Base-by-base conservation (phyloP, 2,329 filamentous ascomycete species). In the Fusarium circinatum region DNA sequence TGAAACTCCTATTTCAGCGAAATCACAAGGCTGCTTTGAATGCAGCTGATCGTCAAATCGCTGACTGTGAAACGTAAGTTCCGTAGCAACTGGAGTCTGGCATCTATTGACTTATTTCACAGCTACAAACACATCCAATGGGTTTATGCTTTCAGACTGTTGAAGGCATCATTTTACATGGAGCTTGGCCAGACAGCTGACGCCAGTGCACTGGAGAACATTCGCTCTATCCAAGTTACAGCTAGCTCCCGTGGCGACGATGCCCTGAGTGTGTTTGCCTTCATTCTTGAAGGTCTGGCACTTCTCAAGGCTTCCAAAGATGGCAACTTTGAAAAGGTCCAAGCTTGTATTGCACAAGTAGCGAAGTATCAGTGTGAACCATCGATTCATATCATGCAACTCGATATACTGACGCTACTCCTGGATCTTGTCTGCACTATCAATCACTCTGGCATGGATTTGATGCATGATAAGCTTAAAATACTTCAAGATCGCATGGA, bases 81-180 rank as follows among this genome's bases (percentile, higher is more conserved):
- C 30, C 20, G 38, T 39, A 28, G 20, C 26, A 42, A 28, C 24
- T 15, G 7, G 17, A n/a, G 45, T 45, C 8, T 44, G 26, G 28
- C 30, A 28, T 54, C 42, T 32, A 48, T 75, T 78, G 17, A 79
- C 49, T 30, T n/a, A 18, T 8, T 20, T 20, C n/a, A 18, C 68
- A 89, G 85, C 41, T 91, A 90, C 77, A 90, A 91, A 78, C 91
- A 93, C 75, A 84, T 88, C 14, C 88, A 90, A 56, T 96, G 93
- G 93, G 87, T 92, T 22, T 96, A 95, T 79, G 92, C 91, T 1
- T 93, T 95, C 76, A 90, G 93, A 13, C 90, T 96, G 51, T 83
- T 95, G 20, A 93, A 93, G 73, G 89, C 92, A 0, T 90, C 92
- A 0, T 88, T 95, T 51, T 89, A 92, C 67, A 83, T 94, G 56